These are phyloP conservation scores for Saccharomyces hybrid DNA, from an alignment of 1,139 yeast genomes.

Conservation along the genomic window DNA sequence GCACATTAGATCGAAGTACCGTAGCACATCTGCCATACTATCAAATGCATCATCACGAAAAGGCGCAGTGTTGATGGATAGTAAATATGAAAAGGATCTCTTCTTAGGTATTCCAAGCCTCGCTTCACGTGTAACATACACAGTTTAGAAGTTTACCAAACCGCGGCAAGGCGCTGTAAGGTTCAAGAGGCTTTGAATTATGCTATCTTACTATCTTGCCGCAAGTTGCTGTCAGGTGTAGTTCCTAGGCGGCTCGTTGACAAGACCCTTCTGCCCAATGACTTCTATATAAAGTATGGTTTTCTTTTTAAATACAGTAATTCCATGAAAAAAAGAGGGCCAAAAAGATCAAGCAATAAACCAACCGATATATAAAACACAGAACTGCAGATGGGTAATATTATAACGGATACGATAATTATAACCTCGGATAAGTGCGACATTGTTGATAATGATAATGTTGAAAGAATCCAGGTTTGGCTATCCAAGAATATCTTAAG, in stretches of 20 bases:
- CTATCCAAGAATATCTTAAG: constrained; percentile 8
- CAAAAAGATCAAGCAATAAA: neutral
- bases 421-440: constrained; percentile 10
- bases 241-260: neutral
- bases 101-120: neutral
- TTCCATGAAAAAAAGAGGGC: neutral
- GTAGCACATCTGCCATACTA: neutral
- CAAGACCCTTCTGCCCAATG: neutral
- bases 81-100: neutral
- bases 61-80: neutral
- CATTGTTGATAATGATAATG: constrained; percentile 4
- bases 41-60: neutral
- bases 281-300: neutral
- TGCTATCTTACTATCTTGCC: neutral
- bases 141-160: neutral
- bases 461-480: constrained; percentile 7
- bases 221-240: neutral
- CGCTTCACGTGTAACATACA: neutral
- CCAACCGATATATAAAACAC: neutral
- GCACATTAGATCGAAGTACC: neutral
- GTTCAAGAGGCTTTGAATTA: neutral
- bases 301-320: neutral
- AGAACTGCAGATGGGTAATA: neutral
- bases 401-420: constrained; percentile 14
- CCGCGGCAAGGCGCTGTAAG: neutral